Conservation (phyloP, 495 filamentous ascomycete species). For the Emericellopsis terricola region DNA sequence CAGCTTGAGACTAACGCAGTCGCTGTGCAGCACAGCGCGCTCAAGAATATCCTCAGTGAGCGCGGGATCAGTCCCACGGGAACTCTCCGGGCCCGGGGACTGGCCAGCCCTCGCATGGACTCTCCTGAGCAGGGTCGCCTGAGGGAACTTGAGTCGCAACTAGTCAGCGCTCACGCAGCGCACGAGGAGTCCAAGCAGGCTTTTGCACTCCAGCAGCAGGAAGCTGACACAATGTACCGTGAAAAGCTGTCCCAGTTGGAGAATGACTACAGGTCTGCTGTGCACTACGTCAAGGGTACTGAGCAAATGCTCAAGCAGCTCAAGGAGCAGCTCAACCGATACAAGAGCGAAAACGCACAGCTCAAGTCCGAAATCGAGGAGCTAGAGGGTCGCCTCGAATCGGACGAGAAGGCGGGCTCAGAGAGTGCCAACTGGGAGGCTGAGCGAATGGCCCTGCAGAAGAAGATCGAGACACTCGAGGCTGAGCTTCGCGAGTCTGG, state of each 20-base stretch:
- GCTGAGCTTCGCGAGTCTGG: conserved; percentile 45
- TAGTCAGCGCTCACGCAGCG: conserved; percentile 55
- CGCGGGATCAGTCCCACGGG: conserved; percentile 57
- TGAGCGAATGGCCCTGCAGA: conserved; percentile 49
- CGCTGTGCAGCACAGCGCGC: conserved; percentile 71
- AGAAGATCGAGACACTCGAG: conserved; percentile 49
- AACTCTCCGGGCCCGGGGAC: conserved; percentile 23
- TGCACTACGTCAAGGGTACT: conserved; percentile 97
- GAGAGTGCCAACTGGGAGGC: conserved; percentile 51
- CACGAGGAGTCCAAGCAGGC: conserved; percentile 67
- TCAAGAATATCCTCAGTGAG: conserved; percentile 84
- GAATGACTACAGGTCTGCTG: conserved; percentile 94
- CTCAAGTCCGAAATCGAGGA: conserved; percentile 64
- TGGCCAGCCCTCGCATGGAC: conserved; percentile 46
- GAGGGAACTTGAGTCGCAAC: conserved; percentile 77
- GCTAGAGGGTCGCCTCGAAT: conserved; percentile 29
- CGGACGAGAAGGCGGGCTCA: conserved; percentile 13
- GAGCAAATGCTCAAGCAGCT: conserved; percentile 98
- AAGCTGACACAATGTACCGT: conserved; percentile 67
- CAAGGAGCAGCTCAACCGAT: conserved; percentile 84
- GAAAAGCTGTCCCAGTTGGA: conserved; percentile 87
- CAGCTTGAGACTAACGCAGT: conserved; percentile 82
- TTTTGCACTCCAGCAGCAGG: conserved; percentile 62
- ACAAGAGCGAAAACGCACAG: conserved; percentile 70
- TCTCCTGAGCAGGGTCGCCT: conserved; percentile 71